phyloP scores from a whole-genome alignment of 2,329 filamentous ascomycete genomes.

The Penicillium palitans region DNA sequence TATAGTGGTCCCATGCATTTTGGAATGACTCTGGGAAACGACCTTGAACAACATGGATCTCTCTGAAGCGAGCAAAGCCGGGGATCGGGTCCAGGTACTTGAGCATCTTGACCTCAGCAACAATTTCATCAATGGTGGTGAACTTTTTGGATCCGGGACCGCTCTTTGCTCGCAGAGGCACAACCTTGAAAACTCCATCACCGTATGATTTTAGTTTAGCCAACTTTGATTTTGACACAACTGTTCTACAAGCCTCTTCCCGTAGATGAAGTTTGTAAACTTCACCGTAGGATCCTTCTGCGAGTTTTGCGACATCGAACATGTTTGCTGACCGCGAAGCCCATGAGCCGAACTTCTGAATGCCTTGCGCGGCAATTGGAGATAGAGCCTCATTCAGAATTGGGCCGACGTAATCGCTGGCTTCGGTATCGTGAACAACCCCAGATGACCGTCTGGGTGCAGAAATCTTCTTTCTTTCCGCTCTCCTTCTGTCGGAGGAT shows the following conservation, averaged over 20 bases:
- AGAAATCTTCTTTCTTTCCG: conserved; percentile 23
- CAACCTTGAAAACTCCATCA: conserved; percentile 51
- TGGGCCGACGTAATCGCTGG: conserved; percentile 37
- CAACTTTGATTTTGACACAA: conserved; percentile 39
- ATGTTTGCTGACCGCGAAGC: conserved; percentile 39
- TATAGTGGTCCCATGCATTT: conserved; percentile 45
- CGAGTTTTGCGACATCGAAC: conserved; percentile 58
- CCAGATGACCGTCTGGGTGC: conserved; percentile 33
- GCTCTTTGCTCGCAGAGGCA: conserved; percentile 46
- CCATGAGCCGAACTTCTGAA: conserved; percentile 44
- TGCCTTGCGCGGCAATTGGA: conserved; percentile 34
- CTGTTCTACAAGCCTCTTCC: conserved; percentile 36
- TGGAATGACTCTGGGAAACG: conserved; percentile 55
- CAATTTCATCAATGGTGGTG: conserved; percentile 51
- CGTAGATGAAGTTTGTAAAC: conserved; percentile 59
- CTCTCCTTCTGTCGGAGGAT: conserved; percentile 8
- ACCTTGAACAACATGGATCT: conserved; percentile 59
- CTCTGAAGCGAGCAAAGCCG: conserved; percentile 63
- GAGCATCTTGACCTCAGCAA: conserved; percentile 53
- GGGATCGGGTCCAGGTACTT: conserved; percentile 60
- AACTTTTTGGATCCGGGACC: conserved; percentile 46
- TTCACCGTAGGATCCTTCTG: conserved; percentile 66
- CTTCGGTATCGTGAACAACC: conserved; percentile 35
- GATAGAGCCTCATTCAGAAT: conserved; percentile 43
- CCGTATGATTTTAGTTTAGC: conserved; percentile 42